phyloP scores from a whole-genome alignment of 2,329 filamentous ascomycete species.

The Trichoderma sp. region DNA sequence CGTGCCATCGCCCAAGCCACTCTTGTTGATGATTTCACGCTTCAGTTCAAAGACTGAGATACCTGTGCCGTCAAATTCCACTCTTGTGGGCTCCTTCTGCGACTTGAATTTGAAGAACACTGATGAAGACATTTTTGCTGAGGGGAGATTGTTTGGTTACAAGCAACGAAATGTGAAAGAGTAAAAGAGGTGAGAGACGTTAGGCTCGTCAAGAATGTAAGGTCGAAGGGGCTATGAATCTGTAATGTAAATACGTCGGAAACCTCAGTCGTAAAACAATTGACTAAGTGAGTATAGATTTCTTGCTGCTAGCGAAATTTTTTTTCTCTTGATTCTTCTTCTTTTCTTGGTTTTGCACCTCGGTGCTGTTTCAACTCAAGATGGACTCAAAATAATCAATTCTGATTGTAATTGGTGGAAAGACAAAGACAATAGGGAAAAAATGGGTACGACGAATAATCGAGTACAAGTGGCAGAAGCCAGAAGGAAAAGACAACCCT shows the following conservation, averaged over 20 bases:
- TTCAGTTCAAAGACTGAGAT: constrained; percentile 99
- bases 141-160: constrained; percentile 29
- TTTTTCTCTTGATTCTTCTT: constrained; percentile 35
- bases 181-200: constrained; percentile 26
- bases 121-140: constrained; percentile 79
- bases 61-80: constrained; percentile 95
- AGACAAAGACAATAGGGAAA: constrained; percentile 38
- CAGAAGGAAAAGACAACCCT: constrained; percentile 40
- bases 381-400: constrained; percentile 51
- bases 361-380: constrained; percentile 42
- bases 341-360: constrained; percentile 42
- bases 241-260: constrained; percentile 26
- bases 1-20: constrained; percentile 88
- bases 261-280: constrained; percentile 33
- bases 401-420: constrained; percentile 52
- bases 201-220: constrained; percentile 20
- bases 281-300: constrained; percentile 39
- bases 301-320: constrained; percentile 28
- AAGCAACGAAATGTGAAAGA: constrained; percentile 29
- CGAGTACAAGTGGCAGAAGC: constrained; percentile 45
- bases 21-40: constrained; percentile 95
- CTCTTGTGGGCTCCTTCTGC: constrained; percentile 89
- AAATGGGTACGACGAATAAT: constrained; percentile 41
- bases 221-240: constrained; percentile 21
- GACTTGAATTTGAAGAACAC: constrained; percentile 99